Conservation (phyloP, 768 basidiomycete species). For the Tylopilus balloui region DNA sequence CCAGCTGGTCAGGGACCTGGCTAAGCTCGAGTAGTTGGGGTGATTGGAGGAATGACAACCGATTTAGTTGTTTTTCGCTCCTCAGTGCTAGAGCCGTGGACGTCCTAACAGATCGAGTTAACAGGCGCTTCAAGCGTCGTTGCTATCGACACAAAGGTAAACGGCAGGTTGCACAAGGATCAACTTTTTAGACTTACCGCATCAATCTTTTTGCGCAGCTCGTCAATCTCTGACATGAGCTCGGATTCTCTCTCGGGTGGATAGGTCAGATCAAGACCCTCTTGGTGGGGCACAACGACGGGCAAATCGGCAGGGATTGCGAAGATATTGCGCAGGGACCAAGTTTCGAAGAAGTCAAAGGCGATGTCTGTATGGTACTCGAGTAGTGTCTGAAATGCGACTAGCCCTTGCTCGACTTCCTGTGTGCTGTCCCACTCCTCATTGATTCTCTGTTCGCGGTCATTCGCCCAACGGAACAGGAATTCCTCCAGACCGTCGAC, state of each 20-base stretch:
- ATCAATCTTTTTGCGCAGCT: constrained; percentile 61
- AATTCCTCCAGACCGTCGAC: constrained; percentile 80
- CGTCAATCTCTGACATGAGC: constrained; percentile 63
- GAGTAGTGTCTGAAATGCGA: constrained; percentile 83
- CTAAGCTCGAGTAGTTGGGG: constrained; percentile 38
- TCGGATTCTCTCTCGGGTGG: constrained; percentile 56
- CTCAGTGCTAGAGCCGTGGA: constrained; percentile 44
- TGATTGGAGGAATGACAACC: constrained; percentile 42
- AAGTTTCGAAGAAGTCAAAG: constrained; percentile 88
- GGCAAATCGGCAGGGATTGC: constrained; percentile 65
- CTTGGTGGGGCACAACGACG: constrained; percentile 73
- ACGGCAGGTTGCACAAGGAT: neutral
- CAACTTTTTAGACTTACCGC: constrained; percentile 45
- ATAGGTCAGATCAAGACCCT: constrained; percentile 59
- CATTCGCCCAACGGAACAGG: constrained; percentile 68
- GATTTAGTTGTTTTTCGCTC: constrained; percentile 41
- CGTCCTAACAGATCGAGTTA: constrained; percentile 47
- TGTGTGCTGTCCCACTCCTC: constrained; percentile 57
- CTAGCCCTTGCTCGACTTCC: constrained; percentile 75
- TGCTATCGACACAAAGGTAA: constrained; percentile 41
- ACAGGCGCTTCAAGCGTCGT: constrained; percentile 57
- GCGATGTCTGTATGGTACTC: constrained; percentile 87
- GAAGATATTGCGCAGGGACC: constrained; percentile 87
- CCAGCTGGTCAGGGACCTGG: constrained; percentile 38
- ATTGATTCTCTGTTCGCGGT: constrained; percentile 45